phyloP scores from a whole-genome alignment of 805 yeast species.

The Komagataella mondaviorum region DNA sequence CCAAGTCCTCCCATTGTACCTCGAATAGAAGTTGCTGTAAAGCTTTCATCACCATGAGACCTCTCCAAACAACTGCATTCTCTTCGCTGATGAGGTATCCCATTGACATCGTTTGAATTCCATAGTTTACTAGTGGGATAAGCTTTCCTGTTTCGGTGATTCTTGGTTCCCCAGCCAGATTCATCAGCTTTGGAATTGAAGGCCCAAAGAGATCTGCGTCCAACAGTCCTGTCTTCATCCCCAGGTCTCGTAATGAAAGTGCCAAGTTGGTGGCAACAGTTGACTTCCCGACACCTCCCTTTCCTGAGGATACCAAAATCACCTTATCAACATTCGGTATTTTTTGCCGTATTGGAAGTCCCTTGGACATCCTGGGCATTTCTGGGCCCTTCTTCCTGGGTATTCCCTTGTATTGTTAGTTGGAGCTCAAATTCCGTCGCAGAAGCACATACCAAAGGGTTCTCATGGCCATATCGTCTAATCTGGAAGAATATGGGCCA shows the following conservation, averaged over 20 bases:
- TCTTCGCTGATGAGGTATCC: conserved; percentile 61
- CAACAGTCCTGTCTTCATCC: conserved; percentile 50
- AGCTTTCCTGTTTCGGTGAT: conserved; percentile 37
- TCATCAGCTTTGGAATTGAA: conserved; percentile 60
- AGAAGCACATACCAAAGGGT: conserved; percentile 35
- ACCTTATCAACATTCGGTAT: conserved; percentile 52
- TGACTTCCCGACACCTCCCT: conserved; percentile 77
- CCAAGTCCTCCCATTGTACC: conserved; percentile 61
- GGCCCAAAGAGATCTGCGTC: conserved; percentile 86
- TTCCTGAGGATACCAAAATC: conserved; percentile 59
- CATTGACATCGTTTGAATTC: conserved; percentile 81
- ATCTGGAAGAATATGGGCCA: background rate
- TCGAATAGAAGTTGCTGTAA: conserved; percentile 74
- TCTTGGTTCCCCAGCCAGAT: conserved; percentile 59
- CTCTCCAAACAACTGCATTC: conserved; percentile 75
- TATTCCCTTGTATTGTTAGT: conserved; percentile 22
- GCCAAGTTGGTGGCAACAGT: conserved; percentile 65
- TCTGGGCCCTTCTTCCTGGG: conserved; percentile 16
- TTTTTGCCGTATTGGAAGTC: conserved; percentile 38
- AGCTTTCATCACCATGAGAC: conserved; percentile 79
- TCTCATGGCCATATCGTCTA: conserved; percentile 21
- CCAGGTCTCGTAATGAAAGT: conserved; percentile 36
- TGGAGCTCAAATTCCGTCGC: conserved; percentile 4
- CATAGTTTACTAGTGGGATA: conserved; percentile 59
- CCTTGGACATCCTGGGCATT: conserved; percentile 28